Percentiles rank a stretch among this genome's conserved stretches.
Evolutionary conservation across 2,329 filamentous ascomycete genomes (phyloP).

Genomic region (Seiridium cupressi): DNA sequence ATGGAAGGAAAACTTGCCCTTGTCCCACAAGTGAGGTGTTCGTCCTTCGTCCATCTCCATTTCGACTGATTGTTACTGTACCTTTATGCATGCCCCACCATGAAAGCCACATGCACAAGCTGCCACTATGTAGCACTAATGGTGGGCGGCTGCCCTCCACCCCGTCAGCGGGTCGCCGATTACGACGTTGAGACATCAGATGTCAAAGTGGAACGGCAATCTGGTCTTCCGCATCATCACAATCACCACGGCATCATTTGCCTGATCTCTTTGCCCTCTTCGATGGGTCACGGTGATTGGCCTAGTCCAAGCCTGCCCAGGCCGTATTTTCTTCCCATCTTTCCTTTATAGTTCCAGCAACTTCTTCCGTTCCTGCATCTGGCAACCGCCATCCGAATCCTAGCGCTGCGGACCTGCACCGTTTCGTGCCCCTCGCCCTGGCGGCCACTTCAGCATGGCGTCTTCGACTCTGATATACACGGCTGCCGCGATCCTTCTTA

Average conservation of each 20-base stretch:
- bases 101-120: too few relatives aligned
- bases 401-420: neutral
- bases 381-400: too few relatives aligned
- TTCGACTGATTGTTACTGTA: too few relatives aligned
- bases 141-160: neutral
- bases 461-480: slow-evolving; percentile 20
- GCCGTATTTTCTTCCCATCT: neutral
- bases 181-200: slow-evolving; percentile 5
- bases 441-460: slow-evolving; percentile 18
- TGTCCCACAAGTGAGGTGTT: too few relatives aligned
- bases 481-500: slow-evolving; percentile 22
- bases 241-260: neutral
- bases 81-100: too few relatives aligned
- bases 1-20: too few relatives aligned
- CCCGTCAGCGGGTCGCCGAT: neutral
- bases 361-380: neutral
- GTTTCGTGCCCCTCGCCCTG: neutral
- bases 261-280: neutral
- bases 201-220: neutral
- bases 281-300: slow-evolving; percentile 1
- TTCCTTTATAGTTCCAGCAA: neutral
- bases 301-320: neutral
- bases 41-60: too few relatives aligned
- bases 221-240: neutral
- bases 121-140: neutral